Conservation (phyloP, 78 protist species). For the Creolimax fragrantissima region DNA sequence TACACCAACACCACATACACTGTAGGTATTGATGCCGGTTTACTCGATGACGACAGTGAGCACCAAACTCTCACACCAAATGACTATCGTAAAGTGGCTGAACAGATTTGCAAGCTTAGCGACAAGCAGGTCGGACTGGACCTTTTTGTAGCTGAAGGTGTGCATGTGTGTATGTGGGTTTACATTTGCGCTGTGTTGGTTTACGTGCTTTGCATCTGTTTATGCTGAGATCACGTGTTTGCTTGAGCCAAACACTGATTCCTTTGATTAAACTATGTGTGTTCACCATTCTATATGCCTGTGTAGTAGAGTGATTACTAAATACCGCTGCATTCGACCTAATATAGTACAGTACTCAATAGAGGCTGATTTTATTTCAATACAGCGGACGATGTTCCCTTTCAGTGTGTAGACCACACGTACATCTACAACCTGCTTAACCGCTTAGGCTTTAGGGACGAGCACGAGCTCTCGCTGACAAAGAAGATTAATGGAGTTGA, state of each 20-base stretch:
- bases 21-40: background rate
- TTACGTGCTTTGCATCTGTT: too few species aligned
- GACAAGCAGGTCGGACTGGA: background rate
- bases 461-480: background rate
- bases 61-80: background rate
- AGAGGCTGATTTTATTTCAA: too few species aligned
- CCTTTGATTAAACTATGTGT: too few species aligned
- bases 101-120: background rate
- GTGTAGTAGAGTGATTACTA: too few species aligned
- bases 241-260: too few species aligned
- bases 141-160: too few species aligned
- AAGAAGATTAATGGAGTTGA: constrained; percentile 18
- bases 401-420: constrained; percentile 30
- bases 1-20: background rate
- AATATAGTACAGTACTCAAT: too few species aligned
- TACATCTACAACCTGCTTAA: constrained; percentile 19
- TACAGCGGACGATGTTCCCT: background rate
- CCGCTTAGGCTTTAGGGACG: background rate
- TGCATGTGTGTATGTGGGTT: too few species aligned
- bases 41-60: background rate
- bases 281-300: too few species aligned
- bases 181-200: too few species aligned
- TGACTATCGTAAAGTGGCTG: background rate
- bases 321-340: too few species aligned
- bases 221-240: too few species aligned